These are phyloP conservation scores for Leishmania lainsoni DNA, from an alignment of 208 protist genomes.

Conservation along the genomic window DNA sequence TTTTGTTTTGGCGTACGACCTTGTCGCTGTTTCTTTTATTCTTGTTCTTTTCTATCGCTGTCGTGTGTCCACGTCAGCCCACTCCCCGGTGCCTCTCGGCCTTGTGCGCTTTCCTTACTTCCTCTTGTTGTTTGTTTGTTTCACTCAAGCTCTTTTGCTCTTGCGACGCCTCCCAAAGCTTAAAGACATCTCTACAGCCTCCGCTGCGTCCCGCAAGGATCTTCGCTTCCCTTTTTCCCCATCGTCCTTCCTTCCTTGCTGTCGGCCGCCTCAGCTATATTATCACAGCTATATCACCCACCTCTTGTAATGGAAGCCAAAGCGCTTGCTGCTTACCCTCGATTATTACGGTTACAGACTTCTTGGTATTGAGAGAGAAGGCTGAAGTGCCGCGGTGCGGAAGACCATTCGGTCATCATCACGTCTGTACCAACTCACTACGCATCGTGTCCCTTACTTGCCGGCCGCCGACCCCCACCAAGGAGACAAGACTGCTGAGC, in stretches of 20 bases:
- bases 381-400: neutral
- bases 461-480: neutral
- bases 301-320: neutral
- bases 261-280: no score
- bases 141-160: neutral
- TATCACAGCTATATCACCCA: no score
- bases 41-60: constrained; percentile 9
- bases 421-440: neutral
- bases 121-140: no score
- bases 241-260: neutral
- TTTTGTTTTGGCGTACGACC: no score
- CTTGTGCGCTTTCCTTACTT: neutral
- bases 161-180: neutral
- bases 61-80: neutral
- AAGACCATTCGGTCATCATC: neutral
- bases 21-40: constrained; percentile 1
- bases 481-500: neutral
- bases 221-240: neutral
- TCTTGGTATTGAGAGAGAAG: constrained; percentile 3
- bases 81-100: neutral
- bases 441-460: neutral
- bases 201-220: neutral
- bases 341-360: constrained; percentile 6
- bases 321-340: neutral
- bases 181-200: neutral